Percentiles rank a stretch among this genome's conserved stretches.
These are phyloP conservation scores for Podila epigama DNA, from an alignment of 192 early-diverging fungal species.

Conservation along the genomic window DNA sequence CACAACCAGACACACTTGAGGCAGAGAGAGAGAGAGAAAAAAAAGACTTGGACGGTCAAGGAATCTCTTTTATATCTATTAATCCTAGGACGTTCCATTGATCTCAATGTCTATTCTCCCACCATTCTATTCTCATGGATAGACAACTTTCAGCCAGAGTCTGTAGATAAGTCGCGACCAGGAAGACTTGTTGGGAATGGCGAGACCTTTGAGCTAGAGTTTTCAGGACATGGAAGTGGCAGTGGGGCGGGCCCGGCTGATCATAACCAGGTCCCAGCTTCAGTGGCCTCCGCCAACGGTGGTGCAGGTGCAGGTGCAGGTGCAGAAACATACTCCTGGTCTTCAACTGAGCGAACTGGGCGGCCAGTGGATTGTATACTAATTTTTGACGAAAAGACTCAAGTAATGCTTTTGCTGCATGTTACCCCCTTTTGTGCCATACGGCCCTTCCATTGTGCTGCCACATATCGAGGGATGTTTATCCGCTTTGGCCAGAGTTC, in stretches of 20 bases:
- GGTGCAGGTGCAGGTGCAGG: neutral
- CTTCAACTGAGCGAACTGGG: constrained; percentile 7
- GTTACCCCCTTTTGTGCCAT: neutral
- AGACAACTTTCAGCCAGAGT: constrained; percentile 48
- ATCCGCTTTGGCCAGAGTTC: neutral
- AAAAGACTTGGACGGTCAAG: too few species aligned
- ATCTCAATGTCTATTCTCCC: neutral
- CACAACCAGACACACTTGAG: too few species aligned
- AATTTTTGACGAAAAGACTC: constrained; percentile 44
- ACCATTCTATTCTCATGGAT: neutral
- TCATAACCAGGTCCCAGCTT: neutral
- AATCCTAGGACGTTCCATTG: neutral
- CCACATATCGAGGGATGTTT: neutral
- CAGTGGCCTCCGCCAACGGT: neutral
- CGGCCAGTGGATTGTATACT: constrained; percentile 35
- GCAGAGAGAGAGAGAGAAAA: too few species aligned
- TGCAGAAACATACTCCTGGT: constrained; percentile 32
- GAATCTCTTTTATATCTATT: neutral
- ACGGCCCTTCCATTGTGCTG: neutral
- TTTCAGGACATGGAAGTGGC: constrained; percentile 24
- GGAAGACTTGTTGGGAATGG: constrained; percentile 39
- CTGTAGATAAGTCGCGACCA: constrained; percentile 41
- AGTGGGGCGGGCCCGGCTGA: neutral
- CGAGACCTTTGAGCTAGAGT: constrained; percentile 41
- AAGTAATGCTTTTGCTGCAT: constrained; percentile 5